Conservation (phyloP, 495 filamentous ascomycete genomes). For the Penicillium coprophilum region DNA sequence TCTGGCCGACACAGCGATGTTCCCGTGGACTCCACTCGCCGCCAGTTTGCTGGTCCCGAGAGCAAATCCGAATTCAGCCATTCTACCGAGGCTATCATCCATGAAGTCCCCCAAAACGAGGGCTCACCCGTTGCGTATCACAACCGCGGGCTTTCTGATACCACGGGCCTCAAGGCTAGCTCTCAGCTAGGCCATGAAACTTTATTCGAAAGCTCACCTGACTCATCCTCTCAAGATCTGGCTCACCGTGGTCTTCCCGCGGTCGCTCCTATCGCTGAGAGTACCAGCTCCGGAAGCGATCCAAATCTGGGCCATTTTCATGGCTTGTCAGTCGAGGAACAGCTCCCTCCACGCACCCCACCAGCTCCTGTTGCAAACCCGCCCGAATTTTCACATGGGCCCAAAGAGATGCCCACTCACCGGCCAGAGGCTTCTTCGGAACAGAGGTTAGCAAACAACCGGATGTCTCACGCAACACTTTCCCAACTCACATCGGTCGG, state of each 20-base stretch:
- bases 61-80: conserved; percentile 43
- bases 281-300: conserved; percentile 58
- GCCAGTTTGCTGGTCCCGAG: conserved; percentile 51
- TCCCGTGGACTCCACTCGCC: conserved; percentile 38
- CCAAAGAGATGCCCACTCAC: conserved; percentile 63
- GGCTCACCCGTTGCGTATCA: conserved; percentile 47
- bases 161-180: conserved; percentile 31
- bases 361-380: conserved; percentile 73
- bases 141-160: conserved; percentile 57
- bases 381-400: conserved; percentile 71
- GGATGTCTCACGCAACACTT: conserved; percentile 78
- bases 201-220: conserved; percentile 33
- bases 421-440: conserved; percentile 72
- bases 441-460: conserved; percentile 71
- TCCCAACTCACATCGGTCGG: conserved; percentile 70
- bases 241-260: conserved; percentile 30
- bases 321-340: conserved; percentile 37
- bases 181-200: conserved; percentile 26
- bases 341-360: conserved; percentile 55
- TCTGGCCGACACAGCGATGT: conserved; percentile 45
- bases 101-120: conserved; percentile 27
- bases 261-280: conserved; percentile 40
- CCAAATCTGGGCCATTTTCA: conserved; percentile 15
- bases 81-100: conserved; percentile 41
- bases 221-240: conserved; percentile 44